Conservation (phyloP, 495 filamentous ascomycete species). For the Neurospora tetraspora region DNA sequence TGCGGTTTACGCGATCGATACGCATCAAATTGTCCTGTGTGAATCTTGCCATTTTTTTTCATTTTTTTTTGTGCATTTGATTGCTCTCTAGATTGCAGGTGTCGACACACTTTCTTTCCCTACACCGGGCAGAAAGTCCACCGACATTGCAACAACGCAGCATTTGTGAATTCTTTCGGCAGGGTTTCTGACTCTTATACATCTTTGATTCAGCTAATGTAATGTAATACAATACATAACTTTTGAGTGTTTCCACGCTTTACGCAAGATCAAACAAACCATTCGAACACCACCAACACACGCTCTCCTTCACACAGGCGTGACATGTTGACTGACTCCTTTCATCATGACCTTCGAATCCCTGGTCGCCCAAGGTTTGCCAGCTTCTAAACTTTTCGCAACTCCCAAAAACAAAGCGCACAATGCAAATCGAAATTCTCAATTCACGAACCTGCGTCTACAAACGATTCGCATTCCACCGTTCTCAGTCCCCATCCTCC, state of each 20-base stretch:
- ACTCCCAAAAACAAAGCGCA: not conserved
- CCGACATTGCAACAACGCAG: not conserved
- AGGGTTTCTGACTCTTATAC: no score
- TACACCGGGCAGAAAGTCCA: not conserved
- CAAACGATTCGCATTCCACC: not conserved
- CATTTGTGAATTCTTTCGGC: no score
- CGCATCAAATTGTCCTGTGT: no score
- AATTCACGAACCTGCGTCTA: not conserved
- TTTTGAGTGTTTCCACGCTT: no score
- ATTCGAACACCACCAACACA: not conserved
- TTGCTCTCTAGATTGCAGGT: not conserved
- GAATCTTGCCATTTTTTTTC: no score
- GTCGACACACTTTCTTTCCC: not conserved
- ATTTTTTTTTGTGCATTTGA: not conserved
- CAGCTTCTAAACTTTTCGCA: not conserved
- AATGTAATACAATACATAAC: not conserved
- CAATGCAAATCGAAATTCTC: not conserved
- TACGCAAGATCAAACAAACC: no score
- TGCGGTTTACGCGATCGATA: no score
- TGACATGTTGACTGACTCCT: not conserved
- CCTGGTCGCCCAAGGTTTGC: not conserved
- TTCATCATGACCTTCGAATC: not conserved
- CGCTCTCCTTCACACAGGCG: not conserved
- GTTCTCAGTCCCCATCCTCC: not conserved
- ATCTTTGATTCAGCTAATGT: not conserved